These are phyloP conservation scores for Trichoderma gracile DNA, from an alignment of 2,329 filamentous ascomycete species.

Conservation along the genomic window DNA sequence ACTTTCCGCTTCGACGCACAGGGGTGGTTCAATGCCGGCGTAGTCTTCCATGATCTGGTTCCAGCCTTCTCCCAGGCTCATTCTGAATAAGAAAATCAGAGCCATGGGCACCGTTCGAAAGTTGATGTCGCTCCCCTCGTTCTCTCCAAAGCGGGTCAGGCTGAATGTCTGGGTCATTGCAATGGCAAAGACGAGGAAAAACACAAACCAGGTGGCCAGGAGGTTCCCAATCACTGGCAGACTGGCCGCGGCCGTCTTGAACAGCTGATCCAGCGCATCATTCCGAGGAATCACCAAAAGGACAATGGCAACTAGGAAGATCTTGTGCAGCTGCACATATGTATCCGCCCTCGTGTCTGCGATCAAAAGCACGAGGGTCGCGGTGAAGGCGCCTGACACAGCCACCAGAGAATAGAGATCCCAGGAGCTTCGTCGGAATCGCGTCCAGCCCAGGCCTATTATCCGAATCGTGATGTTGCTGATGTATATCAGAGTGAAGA, in stretches of 20 bases:
- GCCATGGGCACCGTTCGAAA: conserved; percentile 93
- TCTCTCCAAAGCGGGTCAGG: conserved; percentile 78
- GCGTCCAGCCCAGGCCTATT: conserved; percentile 84
- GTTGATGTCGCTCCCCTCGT: conserved; percentile 79
- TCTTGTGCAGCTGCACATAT: conserved; percentile 84
- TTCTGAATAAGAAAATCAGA: conserved; percentile 87
- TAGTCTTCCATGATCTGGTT: conserved; percentile 97
- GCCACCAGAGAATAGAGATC: conserved; percentile 84
- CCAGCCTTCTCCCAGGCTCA: conserved; percentile 94
- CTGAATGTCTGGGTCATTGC: conserved; percentile 95
- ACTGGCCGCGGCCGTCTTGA: conserved; percentile 97
- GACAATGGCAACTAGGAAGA: conserved; percentile 87
- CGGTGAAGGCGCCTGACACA: conserved; percentile 74
- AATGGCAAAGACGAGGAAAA: conserved; percentile 95
- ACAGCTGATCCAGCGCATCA: conserved; percentile 94
- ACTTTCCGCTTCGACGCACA: conserved; percentile 69
- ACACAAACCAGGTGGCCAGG: conserved; percentile 93
- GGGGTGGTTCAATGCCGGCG: conserved; percentile 73
- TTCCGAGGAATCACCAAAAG: conserved; percentile 92
- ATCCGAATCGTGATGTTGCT: conserved; percentile 82
- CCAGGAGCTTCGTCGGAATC: conserved; percentile 93
- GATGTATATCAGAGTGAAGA: conserved; percentile 79
- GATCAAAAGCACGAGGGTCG: conserved; percentile 77
- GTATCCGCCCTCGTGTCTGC: conserved; percentile 58
- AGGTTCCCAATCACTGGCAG: conserved; percentile 87